These are phyloP conservation scores for Trametes pubescens DNA, from an alignment of 1,284 basidiomycete genomes.

Conservation along the genomic window DNA sequence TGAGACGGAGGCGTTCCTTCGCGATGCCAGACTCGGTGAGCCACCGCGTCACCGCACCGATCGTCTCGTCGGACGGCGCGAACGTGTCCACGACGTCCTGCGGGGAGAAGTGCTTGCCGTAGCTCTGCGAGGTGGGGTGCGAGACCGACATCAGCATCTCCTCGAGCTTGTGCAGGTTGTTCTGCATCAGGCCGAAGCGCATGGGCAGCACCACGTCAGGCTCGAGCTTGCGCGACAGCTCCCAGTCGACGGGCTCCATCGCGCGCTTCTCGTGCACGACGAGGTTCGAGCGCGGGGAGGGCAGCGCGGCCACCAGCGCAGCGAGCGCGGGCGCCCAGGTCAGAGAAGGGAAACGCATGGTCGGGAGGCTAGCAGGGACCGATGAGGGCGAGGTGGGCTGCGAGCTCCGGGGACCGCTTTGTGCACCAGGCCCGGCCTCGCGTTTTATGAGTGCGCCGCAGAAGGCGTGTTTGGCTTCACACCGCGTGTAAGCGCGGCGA, in stretches of 20 bases:
- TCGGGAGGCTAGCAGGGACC: not conserved
- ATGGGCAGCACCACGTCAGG: constrained; percentile 39
- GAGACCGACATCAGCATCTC: constrained; percentile 47
- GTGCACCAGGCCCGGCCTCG: not conserved
- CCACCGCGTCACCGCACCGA: constrained; percentile 50
- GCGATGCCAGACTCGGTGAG: constrained; percentile 47
- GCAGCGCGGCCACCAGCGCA: constrained; percentile 28
- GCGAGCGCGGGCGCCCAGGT: constrained; percentile 21
- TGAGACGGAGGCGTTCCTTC: constrained; percentile 42
- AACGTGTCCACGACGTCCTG: constrained; percentile 48
- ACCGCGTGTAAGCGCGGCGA: not conserved
- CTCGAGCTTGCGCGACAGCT: constrained; percentile 33
- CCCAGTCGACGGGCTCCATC: constrained; percentile 38
- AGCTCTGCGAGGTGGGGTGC: constrained; percentile 47
- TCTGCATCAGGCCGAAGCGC: constrained; percentile 48
- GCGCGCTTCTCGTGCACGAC: constrained; percentile 43
- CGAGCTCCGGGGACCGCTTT: constrained; percentile 16
- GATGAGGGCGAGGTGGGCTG: constrained; percentile 12
- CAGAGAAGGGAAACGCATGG: constrained; percentile 25
- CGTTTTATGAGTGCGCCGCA: constrained; percentile 15
- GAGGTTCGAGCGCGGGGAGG: constrained; percentile 34
- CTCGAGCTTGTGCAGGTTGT: constrained; percentile 47
- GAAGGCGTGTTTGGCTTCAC: constrained; percentile 11
- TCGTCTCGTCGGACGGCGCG: constrained; percentile 47
- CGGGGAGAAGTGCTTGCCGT: constrained; percentile 49